Percentiles rank a stretch among this genome's conserved stretches.
These are phyloP conservation scores for Malus hybrid DNA, from an alignment of 331 rosid genomes.

Conservation along the genomic window DNA sequence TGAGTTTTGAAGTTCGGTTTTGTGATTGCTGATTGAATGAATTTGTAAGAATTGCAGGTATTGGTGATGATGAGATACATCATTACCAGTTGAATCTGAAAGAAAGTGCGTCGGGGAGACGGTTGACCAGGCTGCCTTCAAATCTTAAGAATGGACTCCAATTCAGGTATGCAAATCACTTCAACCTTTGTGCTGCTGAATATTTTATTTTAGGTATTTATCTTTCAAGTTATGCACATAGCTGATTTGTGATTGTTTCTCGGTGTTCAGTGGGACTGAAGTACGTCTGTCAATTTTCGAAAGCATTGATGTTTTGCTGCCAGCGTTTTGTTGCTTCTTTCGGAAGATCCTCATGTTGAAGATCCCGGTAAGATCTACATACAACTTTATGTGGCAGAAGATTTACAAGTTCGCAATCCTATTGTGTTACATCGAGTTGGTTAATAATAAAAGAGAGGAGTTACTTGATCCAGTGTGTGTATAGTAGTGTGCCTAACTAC, in stretches of 20 bases:
- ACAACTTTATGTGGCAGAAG: neutral
- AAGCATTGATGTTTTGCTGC: conserved; percentile 48
- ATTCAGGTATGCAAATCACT: conserved; percentile 58
- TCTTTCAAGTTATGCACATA: conserved; percentile 2
- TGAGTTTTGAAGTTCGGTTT: neutral
- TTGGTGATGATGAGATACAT: conserved; percentile 36
- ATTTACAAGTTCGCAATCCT: neutral
- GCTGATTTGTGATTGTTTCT: conserved; percentile 4
- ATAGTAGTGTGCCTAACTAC: neutral
- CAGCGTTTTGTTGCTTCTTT: conserved; percentile 43
- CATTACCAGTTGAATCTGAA: conserved; percentile 48
- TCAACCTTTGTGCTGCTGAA: neutral
- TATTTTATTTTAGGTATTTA: neutral
- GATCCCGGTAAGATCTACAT: conserved; percentile 64
- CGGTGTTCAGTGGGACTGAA: conserved; percentile 73
- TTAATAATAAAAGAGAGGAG: neutral
- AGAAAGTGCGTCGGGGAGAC: conserved; percentile 40
- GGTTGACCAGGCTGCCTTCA: conserved; percentile 50
- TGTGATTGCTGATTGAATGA: neutral
- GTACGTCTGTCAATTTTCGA: conserved; percentile 39
- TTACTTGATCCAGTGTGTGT: neutral
- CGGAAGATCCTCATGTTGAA: conserved; percentile 68
- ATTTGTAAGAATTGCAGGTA: conserved; percentile 37
- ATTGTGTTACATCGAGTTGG: neutral
- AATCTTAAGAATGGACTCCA: conserved; percentile 56